A percentile compares a stretch with the other conserved stretches of the same genome.
These are phyloP conservation scores for Chaetomium sp. DNA, from an alignment of 2,329 filamentous ascomycete genomes.

Conservation along the genomic window DNA sequence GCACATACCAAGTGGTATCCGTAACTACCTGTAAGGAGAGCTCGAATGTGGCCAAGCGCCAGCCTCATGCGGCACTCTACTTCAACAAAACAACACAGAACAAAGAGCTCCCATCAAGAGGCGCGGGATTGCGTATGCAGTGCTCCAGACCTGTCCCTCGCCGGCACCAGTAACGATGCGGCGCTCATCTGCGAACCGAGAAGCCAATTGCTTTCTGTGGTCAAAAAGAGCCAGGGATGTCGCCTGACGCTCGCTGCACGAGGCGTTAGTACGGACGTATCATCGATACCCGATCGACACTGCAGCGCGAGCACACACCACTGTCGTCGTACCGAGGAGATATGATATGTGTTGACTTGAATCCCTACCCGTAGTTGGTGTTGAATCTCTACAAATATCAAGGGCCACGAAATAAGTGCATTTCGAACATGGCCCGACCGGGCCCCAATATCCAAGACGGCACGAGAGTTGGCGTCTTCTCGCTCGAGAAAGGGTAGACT, in stretches of 20 bases:
- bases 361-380: too few relatives aligned
- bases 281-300: conserved; percentile 5
- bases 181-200: background rate
- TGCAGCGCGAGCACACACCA: background rate
- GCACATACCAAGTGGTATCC: background rate
- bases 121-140: background rate
- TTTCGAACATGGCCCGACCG: background rate
- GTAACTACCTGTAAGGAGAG: too few relatives aligned
- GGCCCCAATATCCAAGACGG: background rate
- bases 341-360: background rate
- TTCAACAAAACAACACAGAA: background rate
- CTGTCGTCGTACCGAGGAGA: background rate
- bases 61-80: background rate
- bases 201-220: background rate
- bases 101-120: background rate
- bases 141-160: background rate
- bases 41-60: background rate
- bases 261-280: conserved; percentile 7
- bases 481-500: too few relatives aligned
- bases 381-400: background rate
- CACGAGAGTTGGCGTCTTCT: background rate
- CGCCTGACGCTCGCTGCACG: background rate
- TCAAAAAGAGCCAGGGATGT: background rate
- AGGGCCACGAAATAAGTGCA: too few relatives aligned
- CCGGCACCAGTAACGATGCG: background rate